These are phyloP conservation scores for Lathyrus sativus DNA, from an alignment of 306 rosid genomes.

Conservation along the genomic window DNA sequence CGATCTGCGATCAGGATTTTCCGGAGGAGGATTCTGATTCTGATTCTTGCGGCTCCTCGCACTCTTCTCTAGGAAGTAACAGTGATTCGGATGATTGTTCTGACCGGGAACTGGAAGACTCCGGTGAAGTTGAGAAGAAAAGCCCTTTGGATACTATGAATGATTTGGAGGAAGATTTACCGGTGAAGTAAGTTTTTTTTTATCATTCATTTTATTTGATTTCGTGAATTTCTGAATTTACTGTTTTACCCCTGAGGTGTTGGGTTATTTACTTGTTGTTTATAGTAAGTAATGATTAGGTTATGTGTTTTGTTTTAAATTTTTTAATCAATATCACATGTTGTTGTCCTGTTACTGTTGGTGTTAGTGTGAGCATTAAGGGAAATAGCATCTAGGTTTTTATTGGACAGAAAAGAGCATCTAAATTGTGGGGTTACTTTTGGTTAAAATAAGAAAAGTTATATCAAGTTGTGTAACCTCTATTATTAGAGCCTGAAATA, in stretches of 20 bases:
- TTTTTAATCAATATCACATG: background rate
- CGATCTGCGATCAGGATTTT: constrained; percentile 57
- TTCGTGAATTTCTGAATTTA: constrained; percentile 2
- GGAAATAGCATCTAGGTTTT: constrained; percentile 13
- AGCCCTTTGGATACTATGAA: constrained; percentile 69
- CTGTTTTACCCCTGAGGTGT: constrained; percentile 24
- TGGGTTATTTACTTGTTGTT: background rate
- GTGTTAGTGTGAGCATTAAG: background rate
- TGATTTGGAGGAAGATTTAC: constrained; percentile 68
- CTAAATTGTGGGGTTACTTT: no score
- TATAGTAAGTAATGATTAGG: background rate
- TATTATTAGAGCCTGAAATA: no score
- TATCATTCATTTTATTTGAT: background rate
- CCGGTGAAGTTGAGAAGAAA: constrained; percentile 57
- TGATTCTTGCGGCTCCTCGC: constrained; percentile 62
- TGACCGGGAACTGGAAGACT: constrained; percentile 62
- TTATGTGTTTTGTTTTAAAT: constrained; percentile 2
- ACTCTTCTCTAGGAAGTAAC: constrained; percentile 70
- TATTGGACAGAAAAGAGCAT: no score
- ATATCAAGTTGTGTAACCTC: background rate
- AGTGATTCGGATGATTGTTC: constrained; percentile 57
- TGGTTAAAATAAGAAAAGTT: background rate
- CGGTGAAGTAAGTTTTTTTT: constrained; percentile 54
- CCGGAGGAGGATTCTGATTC: constrained; percentile 49
- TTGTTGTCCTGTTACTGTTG: background rate